These are phyloP conservation scores for Plectranthus barbatus DNA, from an alignment of 257 asterid species.

Conservation along the genomic window DNA sequence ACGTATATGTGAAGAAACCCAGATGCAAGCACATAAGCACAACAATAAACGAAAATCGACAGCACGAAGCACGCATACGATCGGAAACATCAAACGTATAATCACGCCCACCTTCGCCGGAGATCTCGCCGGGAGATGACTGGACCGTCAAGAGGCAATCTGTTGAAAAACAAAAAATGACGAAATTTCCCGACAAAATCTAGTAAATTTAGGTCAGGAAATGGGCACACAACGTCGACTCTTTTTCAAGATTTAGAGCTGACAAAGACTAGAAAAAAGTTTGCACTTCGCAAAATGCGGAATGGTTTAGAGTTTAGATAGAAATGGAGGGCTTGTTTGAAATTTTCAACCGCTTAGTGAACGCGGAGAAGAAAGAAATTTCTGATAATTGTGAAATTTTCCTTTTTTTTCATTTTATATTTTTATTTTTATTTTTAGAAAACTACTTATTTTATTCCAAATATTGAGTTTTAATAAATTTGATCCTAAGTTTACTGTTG, in stretches of 20 bases:
- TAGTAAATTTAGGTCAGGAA: not conserved
- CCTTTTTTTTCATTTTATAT: too few relatives aligned
- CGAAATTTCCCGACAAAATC: not conserved
- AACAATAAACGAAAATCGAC: not conserved
- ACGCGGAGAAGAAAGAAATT: too few relatives aligned
- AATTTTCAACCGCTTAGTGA: too few relatives aligned
- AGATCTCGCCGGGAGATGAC: constrained; percentile 20
- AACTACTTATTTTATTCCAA: too few relatives aligned
- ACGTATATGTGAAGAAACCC: not conserved
- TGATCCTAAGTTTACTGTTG: too few relatives aligned
- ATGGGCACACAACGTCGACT: not conserved
- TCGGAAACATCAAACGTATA: not conserved
- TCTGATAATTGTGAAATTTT: too few relatives aligned
- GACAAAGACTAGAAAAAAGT: not conserved
- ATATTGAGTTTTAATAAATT: too few relatives aligned
- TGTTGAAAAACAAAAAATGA: not conserved
- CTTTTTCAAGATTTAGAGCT: not conserved
- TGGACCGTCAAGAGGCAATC: constrained; percentile 6
- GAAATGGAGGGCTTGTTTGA: constrained; percentile 26
- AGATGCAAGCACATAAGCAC: not conserved
- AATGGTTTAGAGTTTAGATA: not conserved
- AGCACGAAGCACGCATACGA: not conserved
- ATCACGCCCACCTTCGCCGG: constrained; percentile 16
- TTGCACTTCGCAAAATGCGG: not conserved
- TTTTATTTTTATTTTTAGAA: too few relatives aligned